These are phyloP conservation scores for Pseudopediastrum boryanum DNA, from an alignment of 139 green algal species.

Conservation along the genomic window DNA sequence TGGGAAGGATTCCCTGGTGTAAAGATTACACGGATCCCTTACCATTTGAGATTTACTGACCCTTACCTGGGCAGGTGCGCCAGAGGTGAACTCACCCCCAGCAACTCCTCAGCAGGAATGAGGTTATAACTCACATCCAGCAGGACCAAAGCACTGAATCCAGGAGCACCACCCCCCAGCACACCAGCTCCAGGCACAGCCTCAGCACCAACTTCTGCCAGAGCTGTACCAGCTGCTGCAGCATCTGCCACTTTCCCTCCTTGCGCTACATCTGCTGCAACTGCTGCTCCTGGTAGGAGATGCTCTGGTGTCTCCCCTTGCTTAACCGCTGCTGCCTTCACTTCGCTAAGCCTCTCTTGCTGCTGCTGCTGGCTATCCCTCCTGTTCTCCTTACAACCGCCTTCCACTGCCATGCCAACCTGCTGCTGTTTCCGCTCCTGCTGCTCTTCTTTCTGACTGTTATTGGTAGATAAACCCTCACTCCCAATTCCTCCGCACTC, in stretches of 20 bases:
- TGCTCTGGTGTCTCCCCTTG: too few relatives aligned
- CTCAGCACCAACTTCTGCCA: not conserved
- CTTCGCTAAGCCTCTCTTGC: too few relatives aligned
- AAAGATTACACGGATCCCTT: too few relatives aligned
- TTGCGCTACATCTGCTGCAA: too few relatives aligned
- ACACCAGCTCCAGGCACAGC: not conserved
- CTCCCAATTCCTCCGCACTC: not conserved
- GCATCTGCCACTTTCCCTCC: too few relatives aligned
- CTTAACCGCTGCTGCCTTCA: too few relatives aligned
- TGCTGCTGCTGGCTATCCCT: too few relatives aligned
- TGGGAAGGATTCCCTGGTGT: too few relatives aligned
- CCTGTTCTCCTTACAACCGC: too few relatives aligned
- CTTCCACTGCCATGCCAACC: too few relatives aligned
- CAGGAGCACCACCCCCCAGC: not conserved
- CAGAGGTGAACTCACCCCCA: conserved; percentile 5
- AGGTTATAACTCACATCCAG: conserved; percentile 36
- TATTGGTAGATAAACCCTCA: not conserved
- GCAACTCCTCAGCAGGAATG: conserved; percentile 20
- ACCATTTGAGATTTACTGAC: too few relatives aligned
- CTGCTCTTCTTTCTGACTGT: not conserved
- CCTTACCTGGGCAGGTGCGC: conserved; percentile 11
- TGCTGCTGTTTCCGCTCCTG: not conserved
- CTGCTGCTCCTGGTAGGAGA: too few relatives aligned
- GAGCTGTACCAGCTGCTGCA: not conserved
- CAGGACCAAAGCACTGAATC: conserved; percentile 1